Conservation (phyloP, 75 land plant species). For the Cryptomeria japonica region DNA sequence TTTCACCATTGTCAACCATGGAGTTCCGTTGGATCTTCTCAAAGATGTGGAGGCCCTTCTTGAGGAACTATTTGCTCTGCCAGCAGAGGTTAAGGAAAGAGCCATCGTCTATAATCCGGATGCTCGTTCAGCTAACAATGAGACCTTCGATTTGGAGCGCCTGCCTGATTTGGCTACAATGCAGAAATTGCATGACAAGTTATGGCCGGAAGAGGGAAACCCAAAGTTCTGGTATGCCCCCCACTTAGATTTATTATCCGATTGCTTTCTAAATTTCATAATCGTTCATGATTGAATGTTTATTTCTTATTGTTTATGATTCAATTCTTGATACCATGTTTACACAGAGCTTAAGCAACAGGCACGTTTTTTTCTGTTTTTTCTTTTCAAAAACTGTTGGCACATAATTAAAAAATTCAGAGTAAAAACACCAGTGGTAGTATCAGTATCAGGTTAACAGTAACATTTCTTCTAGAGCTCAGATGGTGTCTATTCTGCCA, state of each 20-base stretch:
- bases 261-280: too few relatives aligned
- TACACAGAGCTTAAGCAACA: too few relatives aligned
- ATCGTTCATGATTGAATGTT: too few relatives aligned
- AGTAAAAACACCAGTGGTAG: too few relatives aligned
- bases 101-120: not conserved
- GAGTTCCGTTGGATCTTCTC: not conserved
- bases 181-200: not conserved
- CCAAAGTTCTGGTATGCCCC: not conserved
- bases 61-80: not conserved
- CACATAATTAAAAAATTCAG: too few relatives aligned
- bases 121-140: not conserved
- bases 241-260: not conserved
- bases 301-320: too few relatives aligned
- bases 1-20: constrained; percentile 4
- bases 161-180: not conserved
- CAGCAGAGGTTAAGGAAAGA: not conserved
- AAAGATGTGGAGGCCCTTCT: not conserved
- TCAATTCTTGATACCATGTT: too few relatives aligned
- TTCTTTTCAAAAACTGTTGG: too few relatives aligned
- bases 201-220: not conserved
- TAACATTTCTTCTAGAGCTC: too few relatives aligned
- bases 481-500: too few relatives aligned
- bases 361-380: too few relatives aligned
- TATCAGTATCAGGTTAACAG: too few relatives aligned
- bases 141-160: not conserved